A percentile compares a stretch with the other conserved stretches of the same genome.
Evolutionary conservation across 1,284 basidiomycete genomes (phyloP).

Genomic region (Ustilago cynodontis): DNA sequence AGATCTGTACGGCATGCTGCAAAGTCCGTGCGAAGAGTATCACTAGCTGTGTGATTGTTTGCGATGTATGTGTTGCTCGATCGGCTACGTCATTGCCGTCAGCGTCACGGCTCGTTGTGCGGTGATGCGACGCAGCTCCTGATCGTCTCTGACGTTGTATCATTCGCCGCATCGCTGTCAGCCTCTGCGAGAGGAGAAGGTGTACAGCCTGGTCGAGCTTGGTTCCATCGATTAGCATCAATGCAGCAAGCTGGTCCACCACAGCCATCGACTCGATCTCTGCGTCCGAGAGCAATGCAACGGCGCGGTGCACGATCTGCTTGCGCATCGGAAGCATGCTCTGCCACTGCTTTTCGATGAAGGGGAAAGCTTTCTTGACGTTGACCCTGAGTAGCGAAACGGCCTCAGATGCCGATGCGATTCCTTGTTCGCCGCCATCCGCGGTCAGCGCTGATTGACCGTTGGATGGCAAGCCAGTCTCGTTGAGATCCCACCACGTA

Average conservation of each 20-base stretch:
- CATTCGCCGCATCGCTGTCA: constrained; percentile 30
- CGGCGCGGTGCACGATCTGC: constrained; percentile 47
- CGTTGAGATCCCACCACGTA: constrained; percentile 47
- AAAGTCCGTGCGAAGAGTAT: constrained; percentile 38
- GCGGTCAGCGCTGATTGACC: constrained; percentile 9
- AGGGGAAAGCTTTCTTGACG: constrained; percentile 51
- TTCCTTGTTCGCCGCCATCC: constrained; percentile 23
- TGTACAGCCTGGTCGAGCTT: constrained; percentile 33
- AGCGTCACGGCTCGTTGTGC: constrained; percentile 1
- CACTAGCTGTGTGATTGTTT: constrained; percentile 31
- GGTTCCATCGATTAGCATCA: constrained; percentile 44
- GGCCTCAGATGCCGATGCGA: constrained; percentile 27
- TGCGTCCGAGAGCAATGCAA: constrained; percentile 38
- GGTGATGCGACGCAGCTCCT: constrained; percentile 3
- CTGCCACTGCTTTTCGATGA: constrained; percentile 58
- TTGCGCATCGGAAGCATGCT: constrained; percentile 57
- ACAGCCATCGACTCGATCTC: constrained; percentile 42
- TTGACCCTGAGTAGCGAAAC: constrained; percentile 36
- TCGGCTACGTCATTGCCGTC: background rate
- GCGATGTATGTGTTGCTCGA: constrained; percentile 22
- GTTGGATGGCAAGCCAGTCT: constrained; percentile 2
- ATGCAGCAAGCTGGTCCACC: constrained; percentile 45
- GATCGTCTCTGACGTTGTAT: constrained; percentile 17
- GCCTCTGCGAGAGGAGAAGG: constrained; percentile 43
- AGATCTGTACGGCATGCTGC: constrained; percentile 43